These are phyloP conservation scores for Pleurotus pulmonarius DNA, from an alignment of 768 basidiomycete genomes.

Conservation along the genomic window DNA sequence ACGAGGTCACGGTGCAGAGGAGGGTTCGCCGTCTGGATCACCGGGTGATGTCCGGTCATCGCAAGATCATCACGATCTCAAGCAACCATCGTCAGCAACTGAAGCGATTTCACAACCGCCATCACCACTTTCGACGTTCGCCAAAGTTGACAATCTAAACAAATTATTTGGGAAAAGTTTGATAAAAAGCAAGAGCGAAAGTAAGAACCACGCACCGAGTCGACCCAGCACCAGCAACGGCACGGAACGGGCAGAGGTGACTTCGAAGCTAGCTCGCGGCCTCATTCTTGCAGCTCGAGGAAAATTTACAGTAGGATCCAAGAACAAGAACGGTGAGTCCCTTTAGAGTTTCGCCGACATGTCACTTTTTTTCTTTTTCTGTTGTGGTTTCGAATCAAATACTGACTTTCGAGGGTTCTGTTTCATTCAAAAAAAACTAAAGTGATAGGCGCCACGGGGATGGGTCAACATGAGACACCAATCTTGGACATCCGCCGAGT, in stretches of 20 bases:
- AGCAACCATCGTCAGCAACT: slow-evolving; percentile 5
- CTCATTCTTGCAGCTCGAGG: neutral
- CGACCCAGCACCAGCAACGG: slow-evolving; percentile 8
- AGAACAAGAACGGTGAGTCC: slow-evolving; percentile 1
- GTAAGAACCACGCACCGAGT: neutral
- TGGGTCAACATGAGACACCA: slow-evolving; percentile 6
- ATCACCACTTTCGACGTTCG: slow-evolving; percentile 7
- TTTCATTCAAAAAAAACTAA: neutral
- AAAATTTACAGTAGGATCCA: neutral
- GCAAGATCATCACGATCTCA: neutral
- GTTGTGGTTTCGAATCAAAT: neutral
- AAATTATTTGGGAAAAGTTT: neutral
- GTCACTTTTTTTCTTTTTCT: neutral
- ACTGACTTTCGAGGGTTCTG: slow-evolving; percentile 5
- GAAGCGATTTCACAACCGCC: slow-evolving; percentile 8
- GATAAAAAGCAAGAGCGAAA: neutral
- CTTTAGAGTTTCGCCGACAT: neutral
- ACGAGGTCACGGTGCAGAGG: neutral
- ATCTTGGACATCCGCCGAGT: slow-evolving; percentile 2
- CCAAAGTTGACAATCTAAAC: slow-evolving; percentile 7
- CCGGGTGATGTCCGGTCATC: slow-evolving; percentile 6
- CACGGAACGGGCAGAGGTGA: slow-evolving; percentile 1
- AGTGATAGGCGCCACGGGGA: neutral
- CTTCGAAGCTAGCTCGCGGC: slow-evolving; percentile 5
- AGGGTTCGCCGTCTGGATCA: slow-evolving; percentile 7